Percentiles rank a stretch among this genome's conserved stretches.
phyloP scores from a whole-genome alignment of 2,329 filamentous ascomycete genomes.

The Colletotrichum tofieldiae region DNA sequence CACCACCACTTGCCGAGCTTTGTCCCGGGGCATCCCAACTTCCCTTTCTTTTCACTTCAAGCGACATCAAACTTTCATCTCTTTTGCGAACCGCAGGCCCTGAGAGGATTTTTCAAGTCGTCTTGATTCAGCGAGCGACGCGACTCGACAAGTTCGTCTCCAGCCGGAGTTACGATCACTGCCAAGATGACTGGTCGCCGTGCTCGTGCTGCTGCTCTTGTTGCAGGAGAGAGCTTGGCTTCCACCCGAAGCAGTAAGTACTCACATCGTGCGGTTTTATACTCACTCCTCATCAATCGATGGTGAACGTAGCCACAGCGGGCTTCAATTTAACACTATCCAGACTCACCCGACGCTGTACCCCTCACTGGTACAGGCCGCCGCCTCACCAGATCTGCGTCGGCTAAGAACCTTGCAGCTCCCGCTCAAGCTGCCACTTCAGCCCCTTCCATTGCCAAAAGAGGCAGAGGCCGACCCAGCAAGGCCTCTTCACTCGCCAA shows the following conservation, averaged over 20 bases:
- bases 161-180: neutral
- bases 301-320: neutral
- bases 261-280: neutral
- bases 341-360: constrained; percentile 22
- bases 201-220: constrained; percentile 30
- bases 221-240: constrained; percentile 24
- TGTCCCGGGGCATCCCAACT: constrained; percentile 40
- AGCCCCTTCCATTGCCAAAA: constrained; percentile 44
- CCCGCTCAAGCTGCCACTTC: constrained; percentile 2
- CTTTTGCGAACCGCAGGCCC: constrained; percentile 1
- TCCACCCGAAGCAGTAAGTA: constrained; percentile 35
- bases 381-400: constrained; percentile 42
- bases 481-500: constrained; percentile 47
- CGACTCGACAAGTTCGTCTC: neutral
- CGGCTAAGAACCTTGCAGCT: constrained; percentile 35
- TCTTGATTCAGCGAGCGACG: neutral
- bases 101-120: neutral
- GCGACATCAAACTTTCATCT: constrained; percentile 25
- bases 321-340: neutral
- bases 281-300: neutral
- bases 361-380: neutral
- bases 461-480: constrained; percentile 49
- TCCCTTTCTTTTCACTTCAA: constrained; percentile 2
- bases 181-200: constrained; percentile 30
- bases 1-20: constrained; percentile 41